A percentile compares a stretch with the other conserved stretches of the same genome.
These are phyloP conservation scores for Phialemoniopsis sp. DNA, from an alignment of 2,329 filamentous ascomycete species.

Conservation along the genomic window DNA sequence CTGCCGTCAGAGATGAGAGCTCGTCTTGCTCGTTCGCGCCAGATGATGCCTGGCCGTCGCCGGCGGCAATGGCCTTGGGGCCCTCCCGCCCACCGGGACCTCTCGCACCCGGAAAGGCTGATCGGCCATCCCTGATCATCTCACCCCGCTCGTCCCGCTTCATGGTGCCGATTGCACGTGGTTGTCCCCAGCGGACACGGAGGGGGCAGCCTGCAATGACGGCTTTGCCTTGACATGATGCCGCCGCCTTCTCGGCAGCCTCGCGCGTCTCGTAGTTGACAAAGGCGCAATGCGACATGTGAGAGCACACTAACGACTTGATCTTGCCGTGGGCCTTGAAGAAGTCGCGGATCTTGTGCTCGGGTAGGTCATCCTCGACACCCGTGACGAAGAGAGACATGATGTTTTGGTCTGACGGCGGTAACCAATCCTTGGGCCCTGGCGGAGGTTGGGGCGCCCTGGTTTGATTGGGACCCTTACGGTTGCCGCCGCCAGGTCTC, in stretches of 20 bases:
- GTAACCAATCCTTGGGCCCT: slow-evolving; percentile 78
- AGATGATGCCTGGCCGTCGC: slow-evolving; percentile 16
- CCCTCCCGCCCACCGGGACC: slow-evolving; percentile 21
- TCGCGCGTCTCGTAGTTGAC: slow-evolving; percentile 87
- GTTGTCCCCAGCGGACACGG: slow-evolving; percentile 86
- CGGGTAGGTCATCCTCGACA: slow-evolving; percentile 91
- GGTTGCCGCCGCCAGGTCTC: slow-evolving; percentile 37
- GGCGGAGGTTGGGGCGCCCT: slow-evolving; percentile 68
- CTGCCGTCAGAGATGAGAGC: slow-evolving; percentile 43
- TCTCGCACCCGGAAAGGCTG: slow-evolving; percentile 45
- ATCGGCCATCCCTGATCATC: slow-evolving; percentile 75
- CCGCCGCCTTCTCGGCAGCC: slow-evolving; percentile 80
- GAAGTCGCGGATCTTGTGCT: slow-evolving; percentile 85
- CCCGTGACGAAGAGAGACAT: slow-evolving; percentile 94
- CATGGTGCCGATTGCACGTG: slow-evolving; percentile 88
- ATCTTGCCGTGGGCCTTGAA: slow-evolving; percentile 88
- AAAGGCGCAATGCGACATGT: slow-evolving; percentile 96
- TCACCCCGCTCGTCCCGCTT: slow-evolving; percentile 78
- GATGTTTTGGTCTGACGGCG: slow-evolving; percentile 78
- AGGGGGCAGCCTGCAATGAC: slow-evolving; percentile 89
- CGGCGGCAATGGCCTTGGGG: slow-evolving; percentile 24
- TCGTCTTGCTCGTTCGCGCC: slow-evolving; percentile 16
- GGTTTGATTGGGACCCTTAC: slow-evolving; percentile 60
- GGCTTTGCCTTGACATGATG: slow-evolving; percentile 79
- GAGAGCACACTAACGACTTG: slow-evolving; percentile 89